These are phyloP conservation scores for Clarireedia sp. DNA, from an alignment of 2,329 filamentous ascomycete genomes.

Conservation along the genomic window DNA sequence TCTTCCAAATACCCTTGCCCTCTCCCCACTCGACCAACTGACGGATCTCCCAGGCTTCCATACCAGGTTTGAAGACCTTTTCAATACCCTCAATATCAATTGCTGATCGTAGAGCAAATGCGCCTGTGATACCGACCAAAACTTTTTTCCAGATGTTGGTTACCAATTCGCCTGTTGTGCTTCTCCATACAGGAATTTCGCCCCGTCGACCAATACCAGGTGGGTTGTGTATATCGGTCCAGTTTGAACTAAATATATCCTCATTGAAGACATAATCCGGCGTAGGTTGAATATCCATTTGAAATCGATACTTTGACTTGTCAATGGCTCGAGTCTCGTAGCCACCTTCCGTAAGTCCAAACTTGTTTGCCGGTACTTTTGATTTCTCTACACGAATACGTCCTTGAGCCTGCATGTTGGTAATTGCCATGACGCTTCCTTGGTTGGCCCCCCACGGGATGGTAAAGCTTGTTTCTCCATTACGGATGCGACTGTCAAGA, in stretches of 20 bases:
- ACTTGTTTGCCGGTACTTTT: constrained; percentile 54
- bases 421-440: constrained; percentile 57
- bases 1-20: constrained; percentile 32
- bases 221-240: constrained; percentile 33
- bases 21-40: constrained; percentile 52
- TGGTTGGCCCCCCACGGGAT: constrained; percentile 40
- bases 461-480: constrained; percentile 23
- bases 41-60: constrained; percentile 56
- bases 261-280: constrained; percentile 48
- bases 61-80: constrained; percentile 45
- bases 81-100: constrained; percentile 45
- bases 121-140: constrained; percentile 53
- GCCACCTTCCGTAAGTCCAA: constrained; percentile 62
- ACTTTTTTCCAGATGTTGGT: constrained; percentile 56
- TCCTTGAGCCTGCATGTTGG: constrained; percentile 55
- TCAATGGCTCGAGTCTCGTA: constrained; percentile 65
- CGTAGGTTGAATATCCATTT: constrained; percentile 52
- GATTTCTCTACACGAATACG: constrained; percentile 46
- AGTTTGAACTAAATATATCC: constrained; percentile 29
- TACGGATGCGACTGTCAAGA: constrained; percentile 44
- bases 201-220: constrained; percentile 36
- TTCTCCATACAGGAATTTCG: constrained; percentile 63
- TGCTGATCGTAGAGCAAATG: constrained; percentile 54
- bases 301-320: constrained; percentile 57
- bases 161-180: constrained; percentile 56